Percentiles rank a stretch among this genome's conserved stretches.
Evolutionary conservation across 2,329 filamentous ascomycete species (phyloP).

Genomic region (Fulvia fulva): DNA sequence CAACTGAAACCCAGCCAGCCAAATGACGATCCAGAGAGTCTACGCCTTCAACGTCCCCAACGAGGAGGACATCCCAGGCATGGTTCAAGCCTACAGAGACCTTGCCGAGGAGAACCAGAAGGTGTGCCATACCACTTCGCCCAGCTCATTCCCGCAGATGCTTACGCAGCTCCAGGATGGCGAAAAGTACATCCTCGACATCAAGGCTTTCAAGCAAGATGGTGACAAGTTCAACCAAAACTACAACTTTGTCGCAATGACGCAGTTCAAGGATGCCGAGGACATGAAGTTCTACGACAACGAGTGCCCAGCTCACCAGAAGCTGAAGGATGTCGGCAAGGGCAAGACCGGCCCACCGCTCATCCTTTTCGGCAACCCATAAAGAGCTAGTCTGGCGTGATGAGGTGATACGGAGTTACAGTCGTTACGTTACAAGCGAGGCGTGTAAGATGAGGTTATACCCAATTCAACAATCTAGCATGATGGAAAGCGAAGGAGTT

Average conservation of each 20-base stretch:
- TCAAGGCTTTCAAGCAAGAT: constrained; percentile 53
- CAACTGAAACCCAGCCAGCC: constrained; percentile 2
- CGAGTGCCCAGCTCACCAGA: constrained; percentile 53
- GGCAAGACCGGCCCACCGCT: constrained; percentile 17
- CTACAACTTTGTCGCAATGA: constrained; percentile 61
- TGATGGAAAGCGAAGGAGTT: no score
- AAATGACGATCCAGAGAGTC: constrained; percentile 44
- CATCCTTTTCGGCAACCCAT: constrained; percentile 6
- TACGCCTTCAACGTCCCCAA: constrained; percentile 53
- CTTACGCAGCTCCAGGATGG: constrained; percentile 52
- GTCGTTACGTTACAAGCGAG: no score
- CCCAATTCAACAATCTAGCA: no score
- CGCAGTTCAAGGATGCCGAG: constrained; percentile 59
- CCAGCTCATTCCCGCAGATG: no score
- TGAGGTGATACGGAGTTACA: not conserved
- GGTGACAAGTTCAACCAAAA: constrained; percentile 60
- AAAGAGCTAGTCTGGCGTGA: not conserved
- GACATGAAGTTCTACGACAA: constrained; percentile 70
- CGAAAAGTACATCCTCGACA: constrained; percentile 63
- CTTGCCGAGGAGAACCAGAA: constrained; percentile 44
- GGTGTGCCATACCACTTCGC: constrained; percentile 28
- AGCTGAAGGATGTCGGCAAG: constrained; percentile 40
- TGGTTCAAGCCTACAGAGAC: constrained; percentile 42
- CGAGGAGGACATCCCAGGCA: constrained; percentile 41
- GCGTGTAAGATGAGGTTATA: no score